Conservation (phyloP, 1,284 basidiomycete genomes). For the Puccinia coronata region DNA sequence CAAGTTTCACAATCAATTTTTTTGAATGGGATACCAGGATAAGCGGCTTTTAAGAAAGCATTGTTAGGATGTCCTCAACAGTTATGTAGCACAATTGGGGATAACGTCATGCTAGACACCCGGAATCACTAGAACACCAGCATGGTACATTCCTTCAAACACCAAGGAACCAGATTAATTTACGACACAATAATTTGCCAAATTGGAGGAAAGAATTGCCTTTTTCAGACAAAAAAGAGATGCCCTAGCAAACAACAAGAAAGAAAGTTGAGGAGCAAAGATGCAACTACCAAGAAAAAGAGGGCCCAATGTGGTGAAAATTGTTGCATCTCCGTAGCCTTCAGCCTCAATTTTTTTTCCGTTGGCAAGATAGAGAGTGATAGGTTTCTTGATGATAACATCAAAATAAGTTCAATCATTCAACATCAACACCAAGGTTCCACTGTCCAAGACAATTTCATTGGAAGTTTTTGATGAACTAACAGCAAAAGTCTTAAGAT, state of each 20-base stretch:
- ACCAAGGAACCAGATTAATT: not conserved
- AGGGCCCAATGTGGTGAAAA: not conserved
- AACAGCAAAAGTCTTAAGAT: not conserved
- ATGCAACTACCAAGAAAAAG: not conserved
- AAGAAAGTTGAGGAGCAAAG: not conserved
- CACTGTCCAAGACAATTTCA: slow-evolving; percentile 1
- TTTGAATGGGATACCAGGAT: not conserved
- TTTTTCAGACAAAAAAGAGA: not conserved
- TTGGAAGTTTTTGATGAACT: not conserved
- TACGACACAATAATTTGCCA: not conserved
- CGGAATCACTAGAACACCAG: not conserved
- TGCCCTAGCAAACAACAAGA: not conserved
- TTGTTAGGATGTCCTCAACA: not conserved
- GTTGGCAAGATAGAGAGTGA: not conserved
- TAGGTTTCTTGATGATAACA: not conserved
- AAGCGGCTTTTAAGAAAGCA: not conserved
- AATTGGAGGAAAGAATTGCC: not conserved
- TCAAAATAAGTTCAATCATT: not conserved
- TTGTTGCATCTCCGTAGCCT: slow-evolving; percentile 1
- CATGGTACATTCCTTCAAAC: not conserved
- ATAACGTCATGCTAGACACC: too few species aligned
- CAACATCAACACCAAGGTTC: not conserved
- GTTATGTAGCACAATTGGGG: too few species aligned
- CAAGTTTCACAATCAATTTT: slow-evolving; percentile 17
- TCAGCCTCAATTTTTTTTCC: not conserved